phyloP scores from a whole-genome alignment of 78 protist species.

The Reticulomyxa filosa region DNA sequence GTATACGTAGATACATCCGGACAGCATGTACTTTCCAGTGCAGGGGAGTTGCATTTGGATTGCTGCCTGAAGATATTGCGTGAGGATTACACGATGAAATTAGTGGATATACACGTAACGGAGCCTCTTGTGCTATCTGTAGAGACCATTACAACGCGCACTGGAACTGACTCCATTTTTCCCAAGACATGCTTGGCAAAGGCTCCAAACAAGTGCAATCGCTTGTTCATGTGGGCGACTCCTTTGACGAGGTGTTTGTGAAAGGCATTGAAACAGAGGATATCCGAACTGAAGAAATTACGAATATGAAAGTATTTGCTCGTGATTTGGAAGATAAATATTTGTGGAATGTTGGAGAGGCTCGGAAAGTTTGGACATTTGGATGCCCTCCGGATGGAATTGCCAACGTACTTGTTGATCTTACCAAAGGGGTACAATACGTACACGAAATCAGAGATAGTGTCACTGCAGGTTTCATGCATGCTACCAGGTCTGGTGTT shows the following conservation, averaged over 20 bases:
- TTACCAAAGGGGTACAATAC: slow-evolving; percentile 43
- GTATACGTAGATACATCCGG: slow-evolving; percentile 80
- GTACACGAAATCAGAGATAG: slow-evolving; percentile 24
- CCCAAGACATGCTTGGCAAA: no score
- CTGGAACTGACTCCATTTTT: neutral
- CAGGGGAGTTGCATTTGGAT: slow-evolving; percentile 95
- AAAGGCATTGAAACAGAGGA: slow-evolving; percentile 18
- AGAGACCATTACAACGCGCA: slow-evolving; percentile 24
- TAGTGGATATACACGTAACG: slow-evolving; percentile 7
- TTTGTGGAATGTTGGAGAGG: slow-evolving; percentile 22
- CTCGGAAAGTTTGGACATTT: slow-evolving; percentile 21
- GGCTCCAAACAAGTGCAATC: slow-evolving; percentile 41
- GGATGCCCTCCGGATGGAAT: slow-evolving; percentile 4
- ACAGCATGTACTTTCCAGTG: slow-evolving; percentile 96
- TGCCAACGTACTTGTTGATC: slow-evolving; percentile 44
- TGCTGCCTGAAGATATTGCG: slow-evolving; percentile 13
- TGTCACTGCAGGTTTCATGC: slow-evolving; percentile 26
- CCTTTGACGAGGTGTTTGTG: slow-evolving; percentile 17
- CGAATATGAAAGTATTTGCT: no score
- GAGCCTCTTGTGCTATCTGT: slow-evolving; percentile 25
- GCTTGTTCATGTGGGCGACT: slow-evolving; percentile 27
- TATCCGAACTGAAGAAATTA: no score
- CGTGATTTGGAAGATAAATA: no score
- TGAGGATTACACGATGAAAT: slow-evolving; percentile 9
- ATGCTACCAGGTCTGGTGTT: slow-evolving; percentile 46